Base-by-base conservation (phyloP, 2,329 filamentous ascomycete genomes). In the Helminthosporium solani region DNA sequence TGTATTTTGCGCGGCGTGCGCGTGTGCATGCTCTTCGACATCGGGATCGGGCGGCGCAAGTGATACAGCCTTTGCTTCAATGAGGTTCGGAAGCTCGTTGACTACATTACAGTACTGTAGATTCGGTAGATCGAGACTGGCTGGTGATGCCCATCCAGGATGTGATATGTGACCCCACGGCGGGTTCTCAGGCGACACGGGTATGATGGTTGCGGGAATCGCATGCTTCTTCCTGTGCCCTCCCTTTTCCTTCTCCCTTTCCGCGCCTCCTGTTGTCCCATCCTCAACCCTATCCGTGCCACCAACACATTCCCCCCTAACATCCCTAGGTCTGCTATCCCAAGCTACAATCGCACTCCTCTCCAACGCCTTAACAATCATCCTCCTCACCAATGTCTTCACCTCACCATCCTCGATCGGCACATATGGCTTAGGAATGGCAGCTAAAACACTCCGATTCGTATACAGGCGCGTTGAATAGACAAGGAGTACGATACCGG, bases 1-100 rank as follows among this genome's bases (percentile, higher is more conserved):
- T 52, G 49, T 63, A 28, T 58, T 59, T 18, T 64, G 57, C 7
- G 57, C 56, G 37, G 56, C 49, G 39, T 58, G 57, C 7, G 56
- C 49, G 39, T 58, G 57, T 5, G 53, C 45, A 2, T 46, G 47
- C 14, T 40, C 49, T 37, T 67, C 64, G 19, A 71, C 59, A 2
- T 72, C 67, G 3, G 78, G 75, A 53, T 79, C 77, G 0, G 77
- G 75, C 23, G 85, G 89, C 0, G 87, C 89, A 30, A 96, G 79
- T 0, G 88, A 90, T n/a, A 96, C 83, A 1, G 90, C 92, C 68
- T 92, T 92, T 8, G 89, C 92, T 73, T 97, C 92, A 52, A 97
- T 88, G 21, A 97, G 78, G 63, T 95, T 86, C 1, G 91, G 89
- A 19, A 99, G 77, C 70, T 97, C 92, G 30, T 81, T 78, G 15